Evolutionary conservation across 805 yeast genomes (phyloP).

Genomic region (Nakazawaea wickerhamii): DNA sequence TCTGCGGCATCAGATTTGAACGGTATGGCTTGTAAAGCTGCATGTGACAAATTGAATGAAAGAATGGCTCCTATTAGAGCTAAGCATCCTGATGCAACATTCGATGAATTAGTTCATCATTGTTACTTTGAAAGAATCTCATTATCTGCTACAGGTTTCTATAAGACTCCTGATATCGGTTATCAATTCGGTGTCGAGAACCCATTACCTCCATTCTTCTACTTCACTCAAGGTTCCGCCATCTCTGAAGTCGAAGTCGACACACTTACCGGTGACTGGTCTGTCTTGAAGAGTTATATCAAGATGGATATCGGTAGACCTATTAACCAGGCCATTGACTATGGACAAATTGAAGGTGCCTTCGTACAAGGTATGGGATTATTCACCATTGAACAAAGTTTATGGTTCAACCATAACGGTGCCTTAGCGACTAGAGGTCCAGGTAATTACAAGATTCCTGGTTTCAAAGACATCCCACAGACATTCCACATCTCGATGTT

Average conservation of each 20-base stretch:
- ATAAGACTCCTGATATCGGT: conserved; percentile 46
- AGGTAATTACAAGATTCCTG: conserved; percentile 45
- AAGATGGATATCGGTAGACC: conserved; percentile 46
- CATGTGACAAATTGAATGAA: conserved; percentile 38
- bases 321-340: conserved; percentile 42
- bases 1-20: conserved; percentile 44
- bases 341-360: conserved; percentile 48
- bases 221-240: conserved; percentile 43
- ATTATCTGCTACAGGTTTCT: conserved; percentile 42
- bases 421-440: conserved; percentile 41
- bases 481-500: conserved; percentile 36
- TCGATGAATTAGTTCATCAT: conserved; percentile 34
- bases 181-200: conserved; percentile 34
- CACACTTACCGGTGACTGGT: conserved; percentile 44
- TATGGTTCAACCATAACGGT: conserved; percentile 38
- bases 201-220: conserved; percentile 41
- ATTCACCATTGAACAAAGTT: conserved; percentile 42
- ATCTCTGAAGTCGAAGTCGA: conserved; percentile 38
- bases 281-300: conserved; percentile 34
- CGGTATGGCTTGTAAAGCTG: conserved; percentile 44
- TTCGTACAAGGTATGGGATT: conserved; percentile 45
- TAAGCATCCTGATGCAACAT: conserved; percentile 31
- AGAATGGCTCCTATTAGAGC: conserved; percentile 34
- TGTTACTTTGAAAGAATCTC: conserved; percentile 42
- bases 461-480: conserved; percentile 43